Evolutionary conservation across 345 rosid species (phyloP).

Genomic region (Excoecaria cochinchinensis): DNA sequence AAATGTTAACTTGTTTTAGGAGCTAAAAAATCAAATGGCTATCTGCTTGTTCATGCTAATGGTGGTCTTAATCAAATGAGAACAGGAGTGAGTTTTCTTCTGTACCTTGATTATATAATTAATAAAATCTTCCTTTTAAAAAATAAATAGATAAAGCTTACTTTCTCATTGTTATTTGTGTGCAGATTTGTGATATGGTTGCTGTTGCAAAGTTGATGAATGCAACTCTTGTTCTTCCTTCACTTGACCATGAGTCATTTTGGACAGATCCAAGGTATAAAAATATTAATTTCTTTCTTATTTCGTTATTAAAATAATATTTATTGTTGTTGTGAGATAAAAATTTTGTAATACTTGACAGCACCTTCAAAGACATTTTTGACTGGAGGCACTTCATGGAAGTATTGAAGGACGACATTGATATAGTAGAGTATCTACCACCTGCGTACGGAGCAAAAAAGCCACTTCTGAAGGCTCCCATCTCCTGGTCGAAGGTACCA

Average conservation of each 20-base stretch:
- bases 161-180: background rate
- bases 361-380: constrained; percentile 90
- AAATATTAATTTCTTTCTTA: background rate
- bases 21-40: constrained; percentile 63
- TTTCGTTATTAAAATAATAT: background rate
- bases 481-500: constrained; percentile 98
- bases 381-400: constrained; percentile 92
- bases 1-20: constrained; percentile 25
- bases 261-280: constrained; percentile 98
- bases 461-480: constrained; percentile 79
- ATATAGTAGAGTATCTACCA: constrained; percentile 83
- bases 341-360: constrained; percentile 31
- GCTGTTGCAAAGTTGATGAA: constrained; percentile 94
- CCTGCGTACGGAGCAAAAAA: constrained; percentile 42
- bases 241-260: constrained; percentile 90
- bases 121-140: background rate
- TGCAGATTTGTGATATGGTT: constrained; percentile 98
- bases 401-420: constrained; percentile 65
- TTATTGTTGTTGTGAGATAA: background rate
- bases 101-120: background rate
- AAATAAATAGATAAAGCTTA: background rate
- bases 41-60: constrained; percentile 86
- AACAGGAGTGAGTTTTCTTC: constrained; percentile 69
- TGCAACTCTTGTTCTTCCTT: constrained; percentile 95
- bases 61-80: constrained; percentile 99